A percentile compares a stretch with the other conserved stretches of the same genome.
Conservation (phyloP, 1,284 basidiomycete species). For the Meripilus lineatus region DNA sequence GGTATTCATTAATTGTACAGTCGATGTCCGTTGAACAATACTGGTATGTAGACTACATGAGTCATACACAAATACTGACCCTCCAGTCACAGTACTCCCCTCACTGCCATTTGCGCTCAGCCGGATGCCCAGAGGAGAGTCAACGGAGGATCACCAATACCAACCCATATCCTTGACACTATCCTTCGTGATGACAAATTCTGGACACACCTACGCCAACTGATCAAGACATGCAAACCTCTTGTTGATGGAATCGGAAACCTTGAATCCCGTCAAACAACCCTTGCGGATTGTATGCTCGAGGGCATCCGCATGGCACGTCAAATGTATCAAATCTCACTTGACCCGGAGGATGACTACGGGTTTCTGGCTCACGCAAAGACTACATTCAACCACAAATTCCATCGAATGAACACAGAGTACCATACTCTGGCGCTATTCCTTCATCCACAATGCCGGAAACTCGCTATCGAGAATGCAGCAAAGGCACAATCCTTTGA, state of each 20-base stretch:
- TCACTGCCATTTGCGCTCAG: conserved; percentile 17
- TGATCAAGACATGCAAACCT: conserved; percentile 23
- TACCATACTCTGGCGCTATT: conserved; percentile 25
- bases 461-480: conserved; percentile 20
- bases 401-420: conserved; percentile 23
- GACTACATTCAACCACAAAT: conserved; percentile 15
- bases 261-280: conserved; percentile 22
- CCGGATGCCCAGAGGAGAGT: conserved; percentile 20
- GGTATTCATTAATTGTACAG: conserved; percentile 22
- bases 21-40: conserved; percentile 20
- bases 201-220: conserved; percentile 25
- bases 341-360: conserved; percentile 17
- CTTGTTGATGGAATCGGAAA: conserved; percentile 30
- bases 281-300: conserved; percentile 31
- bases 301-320: conserved; percentile 22
- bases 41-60: conserved; percentile 6
- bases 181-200: conserved; percentile 13
- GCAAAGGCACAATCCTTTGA: conserved; percentile 11
- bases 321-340: conserved; percentile 13
- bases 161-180: conserved; percentile 14
- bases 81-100: conserved; percentile 6
- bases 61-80: background rate
- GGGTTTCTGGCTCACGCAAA: conserved; percentile 21
- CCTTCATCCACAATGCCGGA: conserved; percentile 25
- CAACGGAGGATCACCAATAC: conserved; percentile 20